A percentile compares a stretch with the other conserved stretches of the same genome.
These are phyloP conservation scores for Diaporthe eres DNA, from an alignment of 2,329 filamentous ascomycete species.

Conservation along the genomic window DNA sequence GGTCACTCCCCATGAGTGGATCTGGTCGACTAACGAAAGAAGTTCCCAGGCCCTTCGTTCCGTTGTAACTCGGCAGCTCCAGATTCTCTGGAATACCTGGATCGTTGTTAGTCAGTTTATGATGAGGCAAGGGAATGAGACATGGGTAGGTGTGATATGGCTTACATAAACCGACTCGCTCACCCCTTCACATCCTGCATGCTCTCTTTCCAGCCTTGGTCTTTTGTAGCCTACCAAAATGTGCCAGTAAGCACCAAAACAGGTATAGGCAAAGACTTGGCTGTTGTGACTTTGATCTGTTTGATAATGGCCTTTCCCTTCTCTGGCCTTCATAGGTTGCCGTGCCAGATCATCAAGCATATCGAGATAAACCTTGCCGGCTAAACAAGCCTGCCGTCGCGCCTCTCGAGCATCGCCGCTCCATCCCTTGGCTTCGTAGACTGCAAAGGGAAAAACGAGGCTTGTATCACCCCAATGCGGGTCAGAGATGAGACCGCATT, in stretches of 20 bases:
- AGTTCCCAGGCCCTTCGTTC: neutral
- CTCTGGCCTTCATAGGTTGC: neutral
- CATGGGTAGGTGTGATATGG: neutral
- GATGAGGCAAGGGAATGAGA: neutral
- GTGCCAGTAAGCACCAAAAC: neutral
- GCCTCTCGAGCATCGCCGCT: neutral
- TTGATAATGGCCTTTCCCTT: neutral
- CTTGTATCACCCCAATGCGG: neutral
- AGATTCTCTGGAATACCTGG: neutral
- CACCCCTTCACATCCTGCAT: neutral
- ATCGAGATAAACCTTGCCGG: neutral
- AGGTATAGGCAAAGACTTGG: neutral
- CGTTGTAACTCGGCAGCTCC: neutral
- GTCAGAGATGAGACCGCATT: constrained; percentile 1
- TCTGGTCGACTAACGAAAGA: neutral
- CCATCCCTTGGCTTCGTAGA: neutral
- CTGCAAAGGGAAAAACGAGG: neutral
- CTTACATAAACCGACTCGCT: constrained; percentile 2
- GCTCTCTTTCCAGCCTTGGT: neutral
- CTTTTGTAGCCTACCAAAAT: constrained; percentile 2
- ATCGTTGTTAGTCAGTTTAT: neutral
- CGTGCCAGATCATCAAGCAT: neutral
- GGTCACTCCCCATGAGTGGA: neutral
- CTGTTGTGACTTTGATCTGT: constrained; percentile 1
- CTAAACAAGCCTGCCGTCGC: neutral